These are phyloP conservation scores for Phoma herbarum DNA, from an alignment of 2,329 filamentous ascomycete species.

Conservation along the genomic window DNA sequence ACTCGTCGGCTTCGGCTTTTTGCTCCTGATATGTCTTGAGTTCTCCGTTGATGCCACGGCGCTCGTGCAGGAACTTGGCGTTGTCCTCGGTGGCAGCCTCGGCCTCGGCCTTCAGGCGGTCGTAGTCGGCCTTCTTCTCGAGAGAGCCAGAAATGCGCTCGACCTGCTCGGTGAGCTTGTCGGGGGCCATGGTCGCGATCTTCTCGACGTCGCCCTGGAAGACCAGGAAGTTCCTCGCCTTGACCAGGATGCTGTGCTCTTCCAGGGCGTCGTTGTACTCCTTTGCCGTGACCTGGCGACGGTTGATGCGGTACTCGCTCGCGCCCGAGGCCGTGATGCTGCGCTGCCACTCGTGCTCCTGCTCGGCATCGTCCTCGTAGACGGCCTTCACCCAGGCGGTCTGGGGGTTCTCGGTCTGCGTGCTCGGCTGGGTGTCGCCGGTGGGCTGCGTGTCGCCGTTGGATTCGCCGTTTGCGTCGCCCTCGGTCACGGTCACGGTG, in stretches of 20 bases:
- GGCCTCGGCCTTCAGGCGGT: constrained; percentile 83
- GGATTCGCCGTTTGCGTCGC: constrained; percentile 51
- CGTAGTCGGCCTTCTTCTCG: constrained; percentile 94
- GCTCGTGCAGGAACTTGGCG: constrained; percentile 84
- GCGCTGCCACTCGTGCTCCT: constrained; percentile 95
- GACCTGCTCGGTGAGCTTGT: constrained; percentile 90
- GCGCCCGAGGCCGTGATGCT: constrained; percentile 87
- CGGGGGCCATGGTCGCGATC: constrained; percentile 93
- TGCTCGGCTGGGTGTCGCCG: constrained; percentile 65
- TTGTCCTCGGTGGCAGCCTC: constrained; percentile 90
- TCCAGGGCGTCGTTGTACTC: constrained; percentile 95
- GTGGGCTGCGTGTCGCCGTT: constrained; percentile 58
- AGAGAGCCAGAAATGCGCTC: constrained; percentile 97
- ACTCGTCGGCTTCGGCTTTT: constrained; percentile 93
- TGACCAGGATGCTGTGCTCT: constrained; percentile 95
- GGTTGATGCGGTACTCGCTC: constrained; percentile 98
- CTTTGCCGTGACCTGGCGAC: constrained; percentile 83
- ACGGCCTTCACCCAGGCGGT: constrained; percentile 99
- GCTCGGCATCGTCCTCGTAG: constrained; percentile 95
- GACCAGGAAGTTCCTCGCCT: constrained; percentile 95
- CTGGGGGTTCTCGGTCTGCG: constrained; percentile 80
- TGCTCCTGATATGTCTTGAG: constrained; percentile 98
- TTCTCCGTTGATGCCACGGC: constrained; percentile 94
- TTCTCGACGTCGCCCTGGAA: constrained; percentile 98
- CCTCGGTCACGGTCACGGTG: constrained; percentile 65